These are phyloP conservation scores for Diplotaxis tenuifolia DNA, from an alignment of 345 rosid genomes.

Conservation along the genomic window DNA sequence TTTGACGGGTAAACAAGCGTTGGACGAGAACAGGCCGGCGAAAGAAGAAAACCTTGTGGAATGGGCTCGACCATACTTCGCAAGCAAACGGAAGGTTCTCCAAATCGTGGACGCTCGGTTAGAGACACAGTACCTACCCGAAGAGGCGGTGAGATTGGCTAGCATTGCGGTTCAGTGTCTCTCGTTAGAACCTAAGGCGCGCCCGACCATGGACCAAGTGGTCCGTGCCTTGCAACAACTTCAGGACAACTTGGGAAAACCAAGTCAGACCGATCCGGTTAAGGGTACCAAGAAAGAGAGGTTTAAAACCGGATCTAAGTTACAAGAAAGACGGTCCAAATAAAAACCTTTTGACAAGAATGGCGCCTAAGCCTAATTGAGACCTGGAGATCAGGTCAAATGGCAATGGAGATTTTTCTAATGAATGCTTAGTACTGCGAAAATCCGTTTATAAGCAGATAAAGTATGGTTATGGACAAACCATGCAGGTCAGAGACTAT, in stretches of 20 bases:
- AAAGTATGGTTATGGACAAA: conserved; percentile 9
- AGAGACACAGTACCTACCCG: conserved; percentile 54
- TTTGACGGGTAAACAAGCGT: conserved; percentile 73
- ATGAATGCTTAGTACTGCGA: neutral
- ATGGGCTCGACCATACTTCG: conserved; percentile 83
- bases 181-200: conserved; percentile 60
- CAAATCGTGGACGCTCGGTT: conserved; percentile 68
- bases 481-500: conserved; percentile 12
- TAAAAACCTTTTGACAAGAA: conserved; percentile 18
- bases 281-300: conserved; percentile 30
- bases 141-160: conserved; percentile 53
- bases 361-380: neutral
- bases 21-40: conserved; percentile 78
- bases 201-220: conserved; percentile 77
- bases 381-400: neutral
- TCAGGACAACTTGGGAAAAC: conserved; percentile 44
- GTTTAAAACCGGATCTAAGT: conserved; percentile 6
- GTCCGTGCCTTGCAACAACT: conserved; percentile 64
- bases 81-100: conserved; percentile 72
- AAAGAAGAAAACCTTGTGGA: conserved; percentile 79
- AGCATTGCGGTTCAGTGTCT: conserved; percentile 67
- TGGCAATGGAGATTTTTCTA: neutral
- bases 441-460: neutral
- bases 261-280: conserved; percentile 13
- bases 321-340: conserved; percentile 11